These are phyloP conservation scores for Lasiodiplodia hormozganensis DNA, from an alignment of 2,329 filamentous ascomycete genomes.

Conservation along the genomic window DNA sequence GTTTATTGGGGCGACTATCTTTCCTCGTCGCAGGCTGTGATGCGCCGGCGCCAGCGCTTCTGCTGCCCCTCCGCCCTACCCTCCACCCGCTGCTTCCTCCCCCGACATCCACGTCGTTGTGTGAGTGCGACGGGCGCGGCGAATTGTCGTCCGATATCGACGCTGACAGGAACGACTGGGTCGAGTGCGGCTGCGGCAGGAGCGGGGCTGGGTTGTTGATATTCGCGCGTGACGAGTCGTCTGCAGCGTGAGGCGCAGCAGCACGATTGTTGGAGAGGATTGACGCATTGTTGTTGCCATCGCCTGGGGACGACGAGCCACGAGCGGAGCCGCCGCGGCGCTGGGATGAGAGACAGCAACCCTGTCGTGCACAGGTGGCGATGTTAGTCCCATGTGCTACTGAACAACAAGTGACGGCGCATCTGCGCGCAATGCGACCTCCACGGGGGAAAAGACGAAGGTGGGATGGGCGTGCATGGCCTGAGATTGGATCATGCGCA, in stretches of 20 bases:
- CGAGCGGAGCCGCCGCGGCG: slow-evolving; percentile 9
- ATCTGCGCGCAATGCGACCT: background rate
- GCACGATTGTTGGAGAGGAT: background rate
- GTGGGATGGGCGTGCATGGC: background rate
- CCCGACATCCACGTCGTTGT: slow-evolving; percentile 3
- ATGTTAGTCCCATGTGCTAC: background rate
- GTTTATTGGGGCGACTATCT: slow-evolving; percentile 22
- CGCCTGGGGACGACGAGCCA: slow-evolving; percentile 8
- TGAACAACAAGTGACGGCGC: background rate
- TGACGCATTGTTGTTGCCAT: background rate
- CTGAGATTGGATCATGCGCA: slow-evolving; percentile 10
- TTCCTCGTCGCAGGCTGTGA: background rate
- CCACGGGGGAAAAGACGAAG: background rate
- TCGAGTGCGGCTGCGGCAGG: slow-evolving; percentile 18
- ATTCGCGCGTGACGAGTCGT: slow-evolving; percentile 26
- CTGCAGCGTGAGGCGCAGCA: background rate
- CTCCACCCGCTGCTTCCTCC: background rate
- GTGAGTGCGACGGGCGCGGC: slow-evolving; percentile 22
- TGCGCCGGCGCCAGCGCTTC: background rate
- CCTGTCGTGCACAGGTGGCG: slow-evolving; percentile 13
- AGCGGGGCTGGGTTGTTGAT: slow-evolving; percentile 21
- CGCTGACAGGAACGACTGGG: slow-evolving; percentile 20
- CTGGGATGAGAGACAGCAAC: slow-evolving; percentile 23
- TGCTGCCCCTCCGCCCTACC: background rate
- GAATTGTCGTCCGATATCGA: slow-evolving; percentile 8